A percentile compares a stretch with the other conserved stretches of the same genome.
Evolutionary conservation across 495 filamentous ascomycete species (phyloP).

Genomic region (Penicillium atrosanguineum): DNA sequence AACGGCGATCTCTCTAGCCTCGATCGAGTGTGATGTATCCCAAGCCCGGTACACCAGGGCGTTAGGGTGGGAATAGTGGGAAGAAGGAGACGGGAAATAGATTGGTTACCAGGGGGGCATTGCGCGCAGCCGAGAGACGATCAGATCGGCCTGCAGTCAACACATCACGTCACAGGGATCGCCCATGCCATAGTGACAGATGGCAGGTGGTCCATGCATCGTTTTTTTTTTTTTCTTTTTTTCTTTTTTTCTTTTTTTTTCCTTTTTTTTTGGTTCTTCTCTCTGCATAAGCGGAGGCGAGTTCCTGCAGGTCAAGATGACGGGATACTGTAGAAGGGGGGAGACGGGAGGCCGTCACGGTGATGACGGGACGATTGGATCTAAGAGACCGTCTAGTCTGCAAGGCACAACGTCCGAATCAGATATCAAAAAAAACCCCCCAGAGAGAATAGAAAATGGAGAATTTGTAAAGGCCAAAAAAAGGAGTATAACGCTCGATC

Average conservation of each 20-base stretch:
- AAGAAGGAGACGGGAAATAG: slow-evolving; percentile 19
- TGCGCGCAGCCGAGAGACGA: slow-evolving; percentile 17
- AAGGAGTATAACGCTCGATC: slow-evolving; percentile 14
- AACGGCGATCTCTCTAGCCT: slow-evolving; percentile 24
- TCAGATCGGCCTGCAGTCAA: slow-evolving; percentile 3
- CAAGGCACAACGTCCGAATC: slow-evolving; percentile 4
- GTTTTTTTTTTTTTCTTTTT: not conserved
- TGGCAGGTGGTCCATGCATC: slow-evolving; percentile 29
- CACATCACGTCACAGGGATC: slow-evolving; percentile 18
- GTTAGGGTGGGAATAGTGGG: slow-evolving; percentile 17
- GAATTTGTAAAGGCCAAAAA: not conserved
- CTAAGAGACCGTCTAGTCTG: not conserved
- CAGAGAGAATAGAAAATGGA: not conserved
- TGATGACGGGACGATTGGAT: not conserved
- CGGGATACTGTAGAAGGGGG: not conserved
- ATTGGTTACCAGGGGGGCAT: slow-evolving; percentile 21
- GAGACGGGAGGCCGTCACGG: slow-evolving; percentile 1
- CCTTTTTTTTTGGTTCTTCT: not conserved
- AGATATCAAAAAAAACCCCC: no score
- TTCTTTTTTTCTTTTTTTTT: not conserved
- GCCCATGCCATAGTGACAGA: slow-evolving; percentile 23
- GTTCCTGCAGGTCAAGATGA: not conserved
- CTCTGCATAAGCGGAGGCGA: not conserved
- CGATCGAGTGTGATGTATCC: slow-evolving; percentile 12
- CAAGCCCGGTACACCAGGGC: slow-evolving; percentile 10